Evolutionary conservation across 345 rosid species (phyloP).

Genomic region (Firmiana major): DNA sequence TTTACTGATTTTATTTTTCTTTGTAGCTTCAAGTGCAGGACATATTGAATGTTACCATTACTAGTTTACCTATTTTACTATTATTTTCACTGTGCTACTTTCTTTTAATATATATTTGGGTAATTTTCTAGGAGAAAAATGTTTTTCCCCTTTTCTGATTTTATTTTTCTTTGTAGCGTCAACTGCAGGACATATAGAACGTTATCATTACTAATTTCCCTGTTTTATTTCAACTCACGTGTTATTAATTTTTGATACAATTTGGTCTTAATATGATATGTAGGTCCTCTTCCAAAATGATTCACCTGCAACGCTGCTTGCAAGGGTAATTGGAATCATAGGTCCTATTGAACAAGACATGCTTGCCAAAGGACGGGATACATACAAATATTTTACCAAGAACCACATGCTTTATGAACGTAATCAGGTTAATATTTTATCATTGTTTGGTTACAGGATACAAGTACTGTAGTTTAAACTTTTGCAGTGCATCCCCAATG

Average conservation of each 20-base stretch:
- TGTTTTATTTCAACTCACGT: background rate
- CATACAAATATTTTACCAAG: conserved; percentile 87
- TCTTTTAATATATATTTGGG: background rate
- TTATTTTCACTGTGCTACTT: background rate
- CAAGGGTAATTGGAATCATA: conserved; percentile 83
- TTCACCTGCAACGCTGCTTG: conserved; percentile 91
- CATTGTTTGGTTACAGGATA: background rate
- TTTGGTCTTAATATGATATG: conserved; percentile 7
- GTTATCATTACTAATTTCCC: background rate
- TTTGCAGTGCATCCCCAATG: background rate
- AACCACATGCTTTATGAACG: conserved; percentile 93
- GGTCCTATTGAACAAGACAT: conserved; percentile 73
- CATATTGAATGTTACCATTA: background rate
- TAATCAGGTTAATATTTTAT: conserved; percentile 58
- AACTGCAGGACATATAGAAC: background rate
- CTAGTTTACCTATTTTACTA: background rate
- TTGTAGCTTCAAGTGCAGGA: background rate
- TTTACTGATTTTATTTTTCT: background rate
- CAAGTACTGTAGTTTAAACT: background rate
- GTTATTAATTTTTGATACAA: background rate
- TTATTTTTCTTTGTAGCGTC: background rate
- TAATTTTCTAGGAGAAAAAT: background rate
- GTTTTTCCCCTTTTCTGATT: background rate
- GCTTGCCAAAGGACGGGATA: conserved; percentile 91
- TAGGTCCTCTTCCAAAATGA: conserved; percentile 99